A percentile compares a stretch with the other conserved stretches of the same genome.
phyloP scores from a whole-genome alignment of 129 eudicot genomes.

The Ambrosia artemisiifolia region DNA sequence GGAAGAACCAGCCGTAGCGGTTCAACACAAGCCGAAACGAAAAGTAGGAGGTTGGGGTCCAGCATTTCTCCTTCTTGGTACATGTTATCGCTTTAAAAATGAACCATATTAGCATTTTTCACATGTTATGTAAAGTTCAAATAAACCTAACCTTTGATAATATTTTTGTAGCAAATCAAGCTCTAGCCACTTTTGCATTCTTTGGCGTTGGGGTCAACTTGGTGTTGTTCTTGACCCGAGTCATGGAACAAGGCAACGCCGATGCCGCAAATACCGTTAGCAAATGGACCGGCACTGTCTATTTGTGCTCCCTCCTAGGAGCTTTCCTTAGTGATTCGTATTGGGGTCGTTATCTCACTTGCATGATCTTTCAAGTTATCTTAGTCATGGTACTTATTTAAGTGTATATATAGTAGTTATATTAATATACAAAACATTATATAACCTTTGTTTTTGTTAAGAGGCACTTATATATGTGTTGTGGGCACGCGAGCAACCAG shows the following conservation, averaged over 20 bases:
- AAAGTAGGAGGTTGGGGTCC: conserved; percentile 57
- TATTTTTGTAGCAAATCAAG: conserved; percentile 65
- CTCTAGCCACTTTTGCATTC: conserved; percentile 84
- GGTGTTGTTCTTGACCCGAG: conserved; percentile 86
- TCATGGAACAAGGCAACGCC: conserved; percentile 73
- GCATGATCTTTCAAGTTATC: conserved; percentile 71
- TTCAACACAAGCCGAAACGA: conserved; percentile 22
- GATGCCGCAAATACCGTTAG: conserved; percentile 85
- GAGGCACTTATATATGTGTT: not conserved
- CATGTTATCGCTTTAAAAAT: not conserved
- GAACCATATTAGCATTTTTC: not conserved
- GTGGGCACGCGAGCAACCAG: no score
- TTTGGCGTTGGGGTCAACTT: conserved; percentile 91
- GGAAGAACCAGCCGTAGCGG: conserved; percentile 14
- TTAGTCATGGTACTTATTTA: conserved; percentile 48
- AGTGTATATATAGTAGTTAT: no score
- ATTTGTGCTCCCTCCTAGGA: conserved; percentile 73
- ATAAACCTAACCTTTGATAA: not conserved
- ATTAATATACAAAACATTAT: not conserved
- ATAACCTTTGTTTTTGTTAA: not conserved
- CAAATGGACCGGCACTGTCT: conserved; percentile 93
- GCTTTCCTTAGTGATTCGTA: conserved; percentile 91
- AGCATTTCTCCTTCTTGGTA: conserved; percentile 69
- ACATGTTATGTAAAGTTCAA: not conserved
- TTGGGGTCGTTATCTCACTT: conserved; percentile 86